Base-by-base conservation (phyloP, 2,329 filamentous ascomycete genomes). In the Fusarium verrucosum region DNA sequence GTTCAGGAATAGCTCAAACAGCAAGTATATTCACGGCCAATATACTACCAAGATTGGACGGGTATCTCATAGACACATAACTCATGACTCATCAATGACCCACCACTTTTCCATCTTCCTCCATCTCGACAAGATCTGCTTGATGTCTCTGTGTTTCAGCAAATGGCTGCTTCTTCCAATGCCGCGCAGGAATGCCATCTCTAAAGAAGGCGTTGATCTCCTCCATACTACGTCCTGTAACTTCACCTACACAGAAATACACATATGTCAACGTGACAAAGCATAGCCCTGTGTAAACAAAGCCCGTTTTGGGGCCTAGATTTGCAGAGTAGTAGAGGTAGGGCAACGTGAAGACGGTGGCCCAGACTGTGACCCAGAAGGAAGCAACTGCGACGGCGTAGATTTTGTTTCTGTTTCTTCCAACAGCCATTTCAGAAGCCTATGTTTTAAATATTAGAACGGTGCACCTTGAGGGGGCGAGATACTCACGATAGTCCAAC, bases 351-450 rank as follows among this genome's bases (percentile, higher is more conserved):
- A 80, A 80, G 28, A 76, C 75, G 13, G 73, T 77, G 22, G 72
- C 68, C 79, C 78, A 80, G 33, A 79, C 75, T 0, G 76, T 79
- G 51, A 79, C 69, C 74, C 74, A 83, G 72, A 82, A 82, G 7
- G 71, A 76, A 4, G 73, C 79, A 1, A 83, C 77, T 1, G 80
- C 74, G 6, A 76, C 56, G 2, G 69, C 67, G 22, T 72, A 72
- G 26, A 72, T 72, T 7, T 71, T 71, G 60, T 71, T 73, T 44
- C 79, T 73, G 69, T 83, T 83, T 14, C 75, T 77, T 5, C 81
- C 81, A 22, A 82, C 79, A 0, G 81, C 78, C 76, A 81, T 80
- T 60, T 83, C 81, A 5, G 76, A 78, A 25, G 78, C 78, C 70
- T 73, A 5, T 20, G 5, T 11, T 4, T 3, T 10, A 10, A 7